Conservation (phyloP, 192 early-diverging fungal species). For the Coemansia sp. region DNA sequence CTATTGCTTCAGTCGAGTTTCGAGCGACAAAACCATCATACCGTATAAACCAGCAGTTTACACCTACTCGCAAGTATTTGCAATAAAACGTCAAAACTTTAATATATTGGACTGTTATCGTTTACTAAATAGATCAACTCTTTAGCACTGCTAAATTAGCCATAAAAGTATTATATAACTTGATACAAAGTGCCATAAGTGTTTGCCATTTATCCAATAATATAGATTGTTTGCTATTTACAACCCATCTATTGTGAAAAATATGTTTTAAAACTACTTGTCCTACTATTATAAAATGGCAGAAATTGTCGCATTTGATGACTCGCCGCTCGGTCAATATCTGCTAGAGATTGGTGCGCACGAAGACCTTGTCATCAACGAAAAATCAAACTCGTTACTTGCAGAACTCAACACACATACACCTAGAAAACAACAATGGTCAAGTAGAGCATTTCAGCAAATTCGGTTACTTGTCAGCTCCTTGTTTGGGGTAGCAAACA, state of each 20-base stretch:
- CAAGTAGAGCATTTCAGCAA: not conserved
- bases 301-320: constrained; percentile 40
- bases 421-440: not conserved
- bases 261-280: not conserved
- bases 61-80: not conserved
- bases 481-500: not conserved
- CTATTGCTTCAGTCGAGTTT: not conserved
- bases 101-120: no score
- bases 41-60: not conserved
- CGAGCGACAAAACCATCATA: not conserved
- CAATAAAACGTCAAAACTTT: not conserved
- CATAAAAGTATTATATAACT: no score
- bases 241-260: no score
- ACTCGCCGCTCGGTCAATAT: constrained; percentile 49
- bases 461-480: not conserved
- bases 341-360: constrained; percentile 28
- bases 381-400: not conserved
- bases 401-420: not conserved
- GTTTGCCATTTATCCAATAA: no score
- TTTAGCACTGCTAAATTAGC: no score
- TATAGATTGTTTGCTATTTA: no score
- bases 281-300: constrained; percentile 13
- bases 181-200: no score
- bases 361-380: constrained; percentile 24
- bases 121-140: no score